Percentiles rank a stretch among this genome's conserved stretches.
phyloP scores from a whole-genome alignment of 768 basidiomycete genomes.

The Suillus sp. region DNA sequence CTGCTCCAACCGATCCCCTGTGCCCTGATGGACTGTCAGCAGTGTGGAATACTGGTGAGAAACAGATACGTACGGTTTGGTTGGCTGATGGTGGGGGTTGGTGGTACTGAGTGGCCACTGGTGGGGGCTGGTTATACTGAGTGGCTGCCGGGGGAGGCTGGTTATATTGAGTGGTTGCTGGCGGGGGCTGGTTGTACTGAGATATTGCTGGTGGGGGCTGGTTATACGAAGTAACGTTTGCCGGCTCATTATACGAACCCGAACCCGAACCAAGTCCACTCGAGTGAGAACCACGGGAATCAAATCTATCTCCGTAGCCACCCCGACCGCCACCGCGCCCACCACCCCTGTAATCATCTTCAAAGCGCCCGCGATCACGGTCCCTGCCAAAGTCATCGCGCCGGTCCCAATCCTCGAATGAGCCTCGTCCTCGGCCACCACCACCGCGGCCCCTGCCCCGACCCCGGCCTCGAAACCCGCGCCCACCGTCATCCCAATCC shows the following conservation, averaged over 20 bases:
- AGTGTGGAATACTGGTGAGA: neutral
- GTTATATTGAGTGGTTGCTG: constrained; percentile 26
- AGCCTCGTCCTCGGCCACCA: constrained; percentile 37
- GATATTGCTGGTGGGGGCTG: constrained; percentile 24
- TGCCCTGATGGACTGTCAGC: constrained; percentile 37
- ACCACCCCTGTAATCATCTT: constrained; percentile 39
- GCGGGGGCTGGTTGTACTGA: constrained; percentile 14
- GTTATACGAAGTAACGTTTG: constrained; percentile 26
- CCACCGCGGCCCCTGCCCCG: constrained; percentile 47
- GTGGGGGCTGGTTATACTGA: constrained; percentile 31
- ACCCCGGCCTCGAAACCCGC: constrained; percentile 42
- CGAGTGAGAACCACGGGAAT: constrained; percentile 40
- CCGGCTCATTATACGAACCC: constrained; percentile 28
- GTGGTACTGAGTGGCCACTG: constrained; percentile 21
- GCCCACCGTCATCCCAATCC: constrained; percentile 48
- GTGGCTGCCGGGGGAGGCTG: constrained; percentile 25
- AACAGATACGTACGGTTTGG: constrained; percentile 33
- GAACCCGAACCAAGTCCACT: constrained; percentile 17
- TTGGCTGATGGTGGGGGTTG: constrained; percentile 27
- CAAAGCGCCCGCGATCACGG: constrained; percentile 36
- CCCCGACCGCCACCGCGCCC: constrained; percentile 39
- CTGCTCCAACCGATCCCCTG: constrained; percentile 85
- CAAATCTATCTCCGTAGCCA: constrained; percentile 47
- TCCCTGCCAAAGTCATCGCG: constrained; percentile 44
- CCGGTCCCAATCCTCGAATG: constrained; percentile 43